Base-by-base conservation (phyloP, 129 eudicot genomes). In the Artemisia annua region DNA sequence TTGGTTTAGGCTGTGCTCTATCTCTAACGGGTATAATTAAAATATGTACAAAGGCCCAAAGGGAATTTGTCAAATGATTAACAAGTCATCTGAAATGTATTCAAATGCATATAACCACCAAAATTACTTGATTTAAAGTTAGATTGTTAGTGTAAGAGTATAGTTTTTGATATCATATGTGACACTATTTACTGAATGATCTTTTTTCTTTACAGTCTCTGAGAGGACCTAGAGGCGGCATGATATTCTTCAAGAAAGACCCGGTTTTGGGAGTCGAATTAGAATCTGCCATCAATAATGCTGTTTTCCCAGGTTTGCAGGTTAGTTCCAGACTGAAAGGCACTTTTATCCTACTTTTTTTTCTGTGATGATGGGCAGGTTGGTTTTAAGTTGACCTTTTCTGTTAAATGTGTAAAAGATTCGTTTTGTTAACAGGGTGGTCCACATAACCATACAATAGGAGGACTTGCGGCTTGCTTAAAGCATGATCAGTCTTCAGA, bases 241-340 rank as follows among this genome's bases (percentile, higher is more conserved):
- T 94, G 98, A 94, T 94, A 70, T 90, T 94, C 82, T 94, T 84
- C 87, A 88, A 84, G 80, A 90, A 85, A 84, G 91, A 90, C 30
- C 84, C 91, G 16, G 86, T 94, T 72, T 79, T 90, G 75, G 98
- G 98, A 17, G 81, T 94, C 58, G 97, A 94, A 73, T 67, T 94
- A 76, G 98, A 94, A 83, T 82, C 98, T 43, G 96, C 98, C 80
- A 88, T 94, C 69, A 94, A 94, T 70, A 94, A 94, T 86, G 98
- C 98, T 43, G 98, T 94, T 72, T 94, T 94, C 59, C 98, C 98
- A 66, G 98, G 98, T 6, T 88, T 94, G 61, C 98, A 94, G 98
- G 98, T 90, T 63, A 59, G 81, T 62, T 76, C 26, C 15, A 10
- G 16, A 22, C 57, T 56, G 30, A 30, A 46, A 15, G 9, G 5